Base-by-base conservation (phyloP, 306 rosid genomes). In the Medicago lupulina region DNA sequence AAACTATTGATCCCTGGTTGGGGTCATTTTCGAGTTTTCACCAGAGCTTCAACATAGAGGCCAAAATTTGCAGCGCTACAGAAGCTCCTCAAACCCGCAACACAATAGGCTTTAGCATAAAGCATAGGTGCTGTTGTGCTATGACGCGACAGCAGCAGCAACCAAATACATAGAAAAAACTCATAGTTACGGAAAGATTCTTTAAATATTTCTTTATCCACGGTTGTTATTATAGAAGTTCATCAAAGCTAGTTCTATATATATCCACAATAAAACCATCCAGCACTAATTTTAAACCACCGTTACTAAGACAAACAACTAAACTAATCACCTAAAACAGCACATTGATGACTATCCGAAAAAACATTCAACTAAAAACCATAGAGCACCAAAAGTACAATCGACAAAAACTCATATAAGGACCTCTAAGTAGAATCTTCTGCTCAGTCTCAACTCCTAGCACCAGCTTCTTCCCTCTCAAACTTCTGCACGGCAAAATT, bases 401-500 rank as follows among this genome's bases (percentile, higher is more conserved):
- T 4, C 4, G 5, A 40, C 23, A 43, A 78, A 78, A 78, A 62
- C 21, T 40, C 71, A 47, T 43, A 31, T 49, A 47, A 21, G 16
- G 7, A 74, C 66, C 70, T 68, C 55, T 41, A 25, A 14, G 9
- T 23, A 25, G 31, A 57, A 67, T 1, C 38, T 39, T n/a, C 61
- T 70, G 47, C 71, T 93, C 83, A 86, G 36, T 50, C 67, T 93
- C 84, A 91, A 46, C 74, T 75, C 57, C 73, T 88, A 4, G 92
- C 84, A 47, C 80, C 80, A 0, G 81, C 86, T 19, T 73, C 83
- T 59, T 93, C 98, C 86, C 83, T 87, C 71, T 89, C 91, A 18
- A 84, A 51, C 64, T 87, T 87, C 79, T 86, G 92, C 6, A 87
- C 40, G 28, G 88, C 90, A 74, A 85, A 79, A 93, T 90, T 92